Evolutionary conservation across 2,329 filamentous ascomycete genomes (phyloP).

Genomic region (Chaetomium strumarium): DNA sequence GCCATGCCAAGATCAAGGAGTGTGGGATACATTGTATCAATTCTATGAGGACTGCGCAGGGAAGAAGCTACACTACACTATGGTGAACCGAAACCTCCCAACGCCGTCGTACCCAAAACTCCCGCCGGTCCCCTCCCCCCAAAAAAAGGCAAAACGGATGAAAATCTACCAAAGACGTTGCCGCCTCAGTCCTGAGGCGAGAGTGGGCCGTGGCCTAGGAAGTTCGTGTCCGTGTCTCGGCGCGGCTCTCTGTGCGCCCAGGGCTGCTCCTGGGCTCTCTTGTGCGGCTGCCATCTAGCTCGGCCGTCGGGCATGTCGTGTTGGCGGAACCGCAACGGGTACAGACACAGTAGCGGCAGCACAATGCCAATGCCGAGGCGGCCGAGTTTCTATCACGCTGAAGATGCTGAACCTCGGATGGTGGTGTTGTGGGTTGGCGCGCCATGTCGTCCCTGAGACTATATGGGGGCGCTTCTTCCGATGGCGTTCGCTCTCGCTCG

Average conservation of each 20-base stretch:
- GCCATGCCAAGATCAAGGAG: slow-evolving; percentile 1
- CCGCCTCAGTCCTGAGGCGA: slow-evolving; percentile 1
- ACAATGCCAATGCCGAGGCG: neutral
- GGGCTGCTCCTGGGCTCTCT: neutral
- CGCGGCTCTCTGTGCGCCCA: neutral
- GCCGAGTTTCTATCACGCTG: neutral
- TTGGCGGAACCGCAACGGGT: neutral
- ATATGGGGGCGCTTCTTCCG: slow-evolving; percentile 8
- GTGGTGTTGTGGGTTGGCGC: neutral
- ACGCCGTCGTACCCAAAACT: neutral
- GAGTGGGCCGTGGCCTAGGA: neutral
- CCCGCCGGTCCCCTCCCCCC: too few species aligned
- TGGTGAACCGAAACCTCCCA: too few species aligned
- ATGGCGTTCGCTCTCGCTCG: neutral
- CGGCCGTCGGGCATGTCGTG: neutral
- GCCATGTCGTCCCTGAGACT: neutral
- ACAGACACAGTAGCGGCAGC: slow-evolving; percentile 7
- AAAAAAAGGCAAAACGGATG: neutral
- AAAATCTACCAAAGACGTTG: neutral
- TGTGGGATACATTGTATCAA: too few species aligned
- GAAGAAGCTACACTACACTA: too few species aligned
- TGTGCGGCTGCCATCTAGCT: slow-evolving; percentile 6
- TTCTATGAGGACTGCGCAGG: too few species aligned
- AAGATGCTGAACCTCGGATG: neutral
- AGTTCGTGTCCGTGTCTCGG: neutral